A percentile compares a stretch with the other conserved stretches of the same genome.
Evolutionary conservation across 306 rosid species (phyloP).

Genomic region (Acacia melanoxylon): DNA sequence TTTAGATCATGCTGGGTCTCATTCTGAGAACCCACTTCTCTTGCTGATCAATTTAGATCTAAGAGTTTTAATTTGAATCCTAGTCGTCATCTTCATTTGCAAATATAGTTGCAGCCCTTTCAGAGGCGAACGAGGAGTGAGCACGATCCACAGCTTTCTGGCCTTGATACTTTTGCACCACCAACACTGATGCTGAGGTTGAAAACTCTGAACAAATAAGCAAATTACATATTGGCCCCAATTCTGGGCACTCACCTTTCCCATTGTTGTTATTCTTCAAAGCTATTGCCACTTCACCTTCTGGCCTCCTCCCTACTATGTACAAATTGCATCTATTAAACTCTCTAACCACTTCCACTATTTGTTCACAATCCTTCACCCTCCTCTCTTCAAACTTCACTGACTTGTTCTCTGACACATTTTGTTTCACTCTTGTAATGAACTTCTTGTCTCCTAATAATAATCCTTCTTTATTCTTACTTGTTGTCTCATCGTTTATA

Average conservation of each 20-base stretch:
- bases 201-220: conserved; percentile 45
- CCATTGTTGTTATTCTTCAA: conserved; percentile 23
- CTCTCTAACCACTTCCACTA: conserved; percentile 30
- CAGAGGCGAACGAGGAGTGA: background rate
- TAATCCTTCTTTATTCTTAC: background rate
- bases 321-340: conserved; percentile 46
- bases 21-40: background rate
- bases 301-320: conserved; percentile 53
- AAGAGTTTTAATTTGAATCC: background rate
- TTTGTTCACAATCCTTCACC: conserved; percentile 35
- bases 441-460: conserved; percentile 24
- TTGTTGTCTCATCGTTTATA: conserved; percentile 1
- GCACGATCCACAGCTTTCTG: background rate
- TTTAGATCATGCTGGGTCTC: background rate
- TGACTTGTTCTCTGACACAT: conserved; percentile 22
- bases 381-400: conserved; percentile 43
- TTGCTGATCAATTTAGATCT: background rate
- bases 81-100: conserved; percentile 4
- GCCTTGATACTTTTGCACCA: conserved; percentile 51
- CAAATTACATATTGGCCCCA: conserved; percentile 58
- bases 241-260: conserved; percentile 49
- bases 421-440: conserved; percentile 36
- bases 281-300: conserved; percentile 42
- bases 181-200: conserved; percentile 55
- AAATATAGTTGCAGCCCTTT: conserved; percentile 8